Base-by-base conservation (phyloP, 441 rosid species). In the Jatropha podagrica region DNA sequence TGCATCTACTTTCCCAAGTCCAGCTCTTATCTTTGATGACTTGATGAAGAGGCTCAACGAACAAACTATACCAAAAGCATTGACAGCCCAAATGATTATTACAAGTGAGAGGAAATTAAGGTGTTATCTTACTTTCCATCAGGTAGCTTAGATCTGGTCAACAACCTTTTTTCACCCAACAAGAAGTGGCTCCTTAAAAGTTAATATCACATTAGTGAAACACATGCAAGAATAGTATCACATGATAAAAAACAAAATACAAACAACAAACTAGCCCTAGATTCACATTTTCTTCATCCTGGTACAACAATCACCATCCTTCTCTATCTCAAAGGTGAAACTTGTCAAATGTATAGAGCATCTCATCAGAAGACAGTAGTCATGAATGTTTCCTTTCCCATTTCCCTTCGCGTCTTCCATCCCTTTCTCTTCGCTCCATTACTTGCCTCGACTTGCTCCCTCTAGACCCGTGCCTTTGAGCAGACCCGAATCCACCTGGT, bases 301-400 rank as follows among this genome's bases (percentile, higher is more conserved):
- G n/a, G 23, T 10, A 56, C 41, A 56, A 23, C 32, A 44, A 44
- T 68, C 72, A 51, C 8, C 18, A 4, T 3, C 12, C 12, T 26
- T n/a, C 38, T 13, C 10, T 44, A 44, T 44, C 48, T 44, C 48
- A 44, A 44, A 44, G 48, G 48, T 7, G 40, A 23, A 48, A 68
- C 20, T 46, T 56, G 11, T 44, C 37, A 42, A n/a, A 10, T 68
- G 27, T 37, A 8, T 46, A 56, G 67, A 59, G 23, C 3, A 13
- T 11, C 42, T 55, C 54, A 44, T 13, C 20, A 7, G 10, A 14
- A 18, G 12, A 7, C 20, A 41, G 9, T 20, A 15, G 26, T 79
- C 83, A 87, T 72, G 75, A 88, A 81, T 90, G 95, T 81, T 93
- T 92, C 65, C 94, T 85, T 83, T 91, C 96, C 97, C 97, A 92